These are phyloP conservation scores for Salix viminalis DNA, from an alignment of 345 rosid genomes.

Conservation along the genomic window DNA sequence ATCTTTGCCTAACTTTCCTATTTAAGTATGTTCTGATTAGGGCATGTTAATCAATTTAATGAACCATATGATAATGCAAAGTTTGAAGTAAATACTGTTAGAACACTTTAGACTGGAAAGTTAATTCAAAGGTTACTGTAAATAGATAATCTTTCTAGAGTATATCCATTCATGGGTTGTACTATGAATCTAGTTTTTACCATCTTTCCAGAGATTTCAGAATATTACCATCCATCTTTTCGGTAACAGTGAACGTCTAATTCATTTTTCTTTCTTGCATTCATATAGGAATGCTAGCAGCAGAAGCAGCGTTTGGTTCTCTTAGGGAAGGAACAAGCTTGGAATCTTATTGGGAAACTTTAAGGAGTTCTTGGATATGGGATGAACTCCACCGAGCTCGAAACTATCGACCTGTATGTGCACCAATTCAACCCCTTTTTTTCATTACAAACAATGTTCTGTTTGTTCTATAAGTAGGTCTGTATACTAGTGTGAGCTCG, in stretches of 20 bases:
- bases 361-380: slow-evolving; percentile 87
- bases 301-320: slow-evolving; percentile 74
- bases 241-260: neutral
- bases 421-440: slow-evolving; percentile 4
- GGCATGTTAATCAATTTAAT: neutral
- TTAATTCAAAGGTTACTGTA: neutral
- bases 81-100: neutral
- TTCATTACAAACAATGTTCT: neutral
- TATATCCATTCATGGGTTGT: neutral
- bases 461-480: neutral
- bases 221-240: neutral
- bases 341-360: slow-evolving; percentile 67
- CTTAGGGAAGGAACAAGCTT: slow-evolving; percentile 53
- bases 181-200: neutral
- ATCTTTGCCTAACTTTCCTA: neutral
- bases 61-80: neutral
- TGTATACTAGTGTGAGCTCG: neutral
- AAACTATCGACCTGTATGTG: slow-evolving; percentile 85
- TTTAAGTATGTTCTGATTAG: neutral
- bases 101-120: neutral
- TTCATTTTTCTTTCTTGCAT: neutral
- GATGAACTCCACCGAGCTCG: slow-evolving; percentile 73
- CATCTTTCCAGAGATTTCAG: neutral
- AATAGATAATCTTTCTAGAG: neutral
- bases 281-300: slow-evolving; percentile 84